Conservation (phyloP, 164 flowering plant species). For the Kingdonia uniflora region DNA sequence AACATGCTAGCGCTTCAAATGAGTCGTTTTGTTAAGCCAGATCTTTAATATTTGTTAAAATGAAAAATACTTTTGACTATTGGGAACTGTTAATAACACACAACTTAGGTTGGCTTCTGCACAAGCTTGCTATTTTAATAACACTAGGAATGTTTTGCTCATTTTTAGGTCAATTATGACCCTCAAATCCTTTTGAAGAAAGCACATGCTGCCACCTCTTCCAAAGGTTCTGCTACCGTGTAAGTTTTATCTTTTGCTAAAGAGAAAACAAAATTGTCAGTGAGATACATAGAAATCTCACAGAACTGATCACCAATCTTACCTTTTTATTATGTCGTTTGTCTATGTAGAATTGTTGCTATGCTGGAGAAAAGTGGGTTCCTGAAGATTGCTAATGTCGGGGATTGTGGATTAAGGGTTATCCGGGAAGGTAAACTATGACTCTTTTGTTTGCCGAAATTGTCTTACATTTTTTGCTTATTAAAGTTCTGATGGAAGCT, state of each 20-base stretch:
- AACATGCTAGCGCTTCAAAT: not conserved
- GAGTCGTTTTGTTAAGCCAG: not conserved
- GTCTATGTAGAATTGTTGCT: slow-evolving; percentile 55
- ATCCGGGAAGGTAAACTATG: slow-evolving; percentile 48
- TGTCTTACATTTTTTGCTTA: not conserved
- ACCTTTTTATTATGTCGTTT: not conserved
- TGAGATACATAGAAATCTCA: no score
- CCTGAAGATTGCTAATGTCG: slow-evolving; percentile 77
- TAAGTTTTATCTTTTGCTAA: slow-evolving; percentile 23
- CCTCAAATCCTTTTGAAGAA: slow-evolving; percentile 62
- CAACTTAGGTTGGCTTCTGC: not conserved
- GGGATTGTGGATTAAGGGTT: slow-evolving; percentile 78
- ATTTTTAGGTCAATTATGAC: slow-evolving; percentile 53
- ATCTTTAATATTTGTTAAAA: no score
- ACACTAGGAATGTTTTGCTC: slow-evolving; percentile 1
- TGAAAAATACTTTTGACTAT: no score
- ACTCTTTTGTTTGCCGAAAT: not conserved
- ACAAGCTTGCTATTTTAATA: not conserved
- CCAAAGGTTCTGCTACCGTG: slow-evolving; percentile 91
- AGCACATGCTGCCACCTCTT: slow-evolving; percentile 82
- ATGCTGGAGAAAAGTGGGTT: slow-evolving; percentile 70
- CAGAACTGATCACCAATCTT: not conserved
- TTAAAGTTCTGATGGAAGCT: not conserved
- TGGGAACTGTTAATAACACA: not conserved
- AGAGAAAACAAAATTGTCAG: no score